Evolutionary conservation across 2,329 filamentous ascomycete species (phyloP).

Genomic region (Mariannaea sp.): DNA sequence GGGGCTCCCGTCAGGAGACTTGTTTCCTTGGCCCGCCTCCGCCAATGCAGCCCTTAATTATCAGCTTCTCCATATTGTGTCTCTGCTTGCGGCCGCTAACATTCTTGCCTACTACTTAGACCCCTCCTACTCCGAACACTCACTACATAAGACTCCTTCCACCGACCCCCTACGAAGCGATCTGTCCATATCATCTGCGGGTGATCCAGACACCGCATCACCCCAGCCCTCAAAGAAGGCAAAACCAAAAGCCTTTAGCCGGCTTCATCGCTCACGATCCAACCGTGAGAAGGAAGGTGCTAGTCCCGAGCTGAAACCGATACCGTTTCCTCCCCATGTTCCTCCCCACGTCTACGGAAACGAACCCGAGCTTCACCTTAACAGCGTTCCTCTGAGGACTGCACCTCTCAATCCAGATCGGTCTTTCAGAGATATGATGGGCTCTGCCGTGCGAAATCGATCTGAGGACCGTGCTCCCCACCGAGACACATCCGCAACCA

Average conservation of each 20-base stretch:
- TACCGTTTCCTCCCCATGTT: conserved; percentile 25
- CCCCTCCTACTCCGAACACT: conserved; percentile 38
- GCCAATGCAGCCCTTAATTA: conserved; percentile 12
- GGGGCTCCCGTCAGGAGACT: conserved; percentile 22
- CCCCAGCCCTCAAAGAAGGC: conserved; percentile 49
- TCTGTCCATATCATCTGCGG: conserved; percentile 55
- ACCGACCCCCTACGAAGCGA: conserved; percentile 56
- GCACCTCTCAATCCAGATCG: conserved; percentile 69
- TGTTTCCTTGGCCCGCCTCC: conserved; percentile 17
- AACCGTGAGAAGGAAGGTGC: conserved; percentile 55
- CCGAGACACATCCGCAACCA: conserved; percentile 50
- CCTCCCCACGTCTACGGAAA: conserved; percentile 19
- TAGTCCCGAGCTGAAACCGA: conserved; percentile 45
- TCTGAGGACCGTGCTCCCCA: conserved; percentile 68
- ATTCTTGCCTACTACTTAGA: conserved; percentile 29
- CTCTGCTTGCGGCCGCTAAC: conserved; percentile 28
- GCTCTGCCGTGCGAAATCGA: conserved; percentile 67
- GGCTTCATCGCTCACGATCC: conserved; percentile 58
- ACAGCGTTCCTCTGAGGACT: conserved; percentile 55
- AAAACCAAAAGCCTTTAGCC: conserved; percentile 61
- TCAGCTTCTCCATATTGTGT: conserved; percentile 1
- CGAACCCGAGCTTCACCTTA: conserved; percentile 39
- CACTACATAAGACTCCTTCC: conserved; percentile 47
- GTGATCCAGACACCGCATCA: conserved; percentile 50
- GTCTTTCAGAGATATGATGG: conserved; percentile 70